Evolutionary conservation across 2,329 filamentous ascomycete genomes (phyloP).

Genomic region (Stachybotrys echinatus): DNA sequence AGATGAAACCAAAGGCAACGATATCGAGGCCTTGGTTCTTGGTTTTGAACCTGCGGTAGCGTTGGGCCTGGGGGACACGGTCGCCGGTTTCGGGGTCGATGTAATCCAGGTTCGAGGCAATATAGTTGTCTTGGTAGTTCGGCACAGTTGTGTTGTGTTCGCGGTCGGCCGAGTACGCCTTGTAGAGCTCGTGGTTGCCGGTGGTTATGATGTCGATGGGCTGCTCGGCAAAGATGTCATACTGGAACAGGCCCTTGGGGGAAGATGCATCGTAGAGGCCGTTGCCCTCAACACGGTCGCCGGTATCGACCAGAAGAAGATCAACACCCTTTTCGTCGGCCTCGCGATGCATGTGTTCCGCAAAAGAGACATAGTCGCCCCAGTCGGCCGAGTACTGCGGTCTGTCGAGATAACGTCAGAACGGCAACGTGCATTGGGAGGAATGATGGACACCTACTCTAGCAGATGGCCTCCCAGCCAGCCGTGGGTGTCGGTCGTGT

Average conservation of each 20-base stretch:
- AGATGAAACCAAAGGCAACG: constrained; percentile 88
- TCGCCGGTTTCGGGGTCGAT: constrained; percentile 66
- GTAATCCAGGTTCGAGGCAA: constrained; percentile 92
- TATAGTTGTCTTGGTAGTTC: constrained; percentile 73
- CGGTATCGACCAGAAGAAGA: constrained; percentile 89
- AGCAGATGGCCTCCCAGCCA: constrained; percentile 92
- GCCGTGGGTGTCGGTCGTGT: constrained; percentile 93
- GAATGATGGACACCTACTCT: constrained; percentile 54
- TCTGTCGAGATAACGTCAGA: constrained; percentile 34
- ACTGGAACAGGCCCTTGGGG: constrained; percentile 84
- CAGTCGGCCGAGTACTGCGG: constrained; percentile 92
- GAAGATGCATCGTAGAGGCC: constrained; percentile 86
- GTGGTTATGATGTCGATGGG: constrained; percentile 78
- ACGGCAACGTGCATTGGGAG: background rate
- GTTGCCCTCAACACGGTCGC: constrained; percentile 89
- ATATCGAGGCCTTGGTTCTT: constrained; percentile 82
- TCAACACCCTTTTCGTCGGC: constrained; percentile 77
- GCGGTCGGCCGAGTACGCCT: constrained; percentile 67
- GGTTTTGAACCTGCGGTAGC: constrained; percentile 86
- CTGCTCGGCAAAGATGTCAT: constrained; percentile 80
- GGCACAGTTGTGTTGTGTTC: constrained; percentile 79
- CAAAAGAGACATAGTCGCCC: constrained; percentile 96
- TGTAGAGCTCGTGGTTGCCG: constrained; percentile 95
- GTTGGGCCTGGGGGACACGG: constrained; percentile 68
- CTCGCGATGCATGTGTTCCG: constrained; percentile 71